phyloP scores from a whole-genome alignment of 2,329 filamentous ascomycete species.

The Hyphodiscus sp. region DNA sequence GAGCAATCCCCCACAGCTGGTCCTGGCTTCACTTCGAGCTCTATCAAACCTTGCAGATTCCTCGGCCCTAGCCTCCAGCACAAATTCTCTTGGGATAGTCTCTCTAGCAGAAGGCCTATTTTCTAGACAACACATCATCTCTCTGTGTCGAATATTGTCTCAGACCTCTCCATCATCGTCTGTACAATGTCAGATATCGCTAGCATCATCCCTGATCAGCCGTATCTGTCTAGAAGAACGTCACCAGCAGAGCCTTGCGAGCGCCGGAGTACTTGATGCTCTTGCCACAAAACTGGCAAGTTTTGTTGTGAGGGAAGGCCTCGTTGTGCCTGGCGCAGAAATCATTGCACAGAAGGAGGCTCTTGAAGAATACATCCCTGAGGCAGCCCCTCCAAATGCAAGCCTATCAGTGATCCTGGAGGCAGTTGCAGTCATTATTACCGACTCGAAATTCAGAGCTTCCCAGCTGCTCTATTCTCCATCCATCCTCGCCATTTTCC shows the following conservation, averaged over 20 bases:
- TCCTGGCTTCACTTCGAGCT: constrained; percentile 67
- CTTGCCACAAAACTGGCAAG: constrained; percentile 68
- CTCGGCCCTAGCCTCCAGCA: constrained; percentile 47
- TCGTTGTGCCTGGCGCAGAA: constrained; percentile 61
- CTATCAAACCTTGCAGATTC: constrained; percentile 67
- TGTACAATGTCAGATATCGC: constrained; percentile 54
- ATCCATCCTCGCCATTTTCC: constrained; percentile 63
- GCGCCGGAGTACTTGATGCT: constrained; percentile 68
- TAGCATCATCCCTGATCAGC: constrained; percentile 51
- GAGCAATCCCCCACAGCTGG: constrained; percentile 57
- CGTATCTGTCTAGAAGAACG: constrained; percentile 60
- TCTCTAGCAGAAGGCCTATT: constrained; percentile 62
- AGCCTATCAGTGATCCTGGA: constrained; percentile 66
- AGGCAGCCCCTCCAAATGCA: constrained; percentile 50
- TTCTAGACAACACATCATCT: constrained; percentile 50
- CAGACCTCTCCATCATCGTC: constrained; percentile 46
- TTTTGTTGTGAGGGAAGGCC: constrained; percentile 61
- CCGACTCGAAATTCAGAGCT: constrained; percentile 71
- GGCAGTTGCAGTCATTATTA: constrained; percentile 69
- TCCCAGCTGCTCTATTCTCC: constrained; percentile 65
- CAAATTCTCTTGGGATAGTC: constrained; percentile 41
- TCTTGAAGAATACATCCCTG: constrained; percentile 51
- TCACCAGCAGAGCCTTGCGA: constrained; percentile 66
- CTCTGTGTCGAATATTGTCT: constrained; percentile 59
- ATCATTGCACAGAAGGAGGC: constrained; percentile 47